Conservation (phyloP, 192 early-diverging fungal genomes). For the Piromyces finnis region DNA sequence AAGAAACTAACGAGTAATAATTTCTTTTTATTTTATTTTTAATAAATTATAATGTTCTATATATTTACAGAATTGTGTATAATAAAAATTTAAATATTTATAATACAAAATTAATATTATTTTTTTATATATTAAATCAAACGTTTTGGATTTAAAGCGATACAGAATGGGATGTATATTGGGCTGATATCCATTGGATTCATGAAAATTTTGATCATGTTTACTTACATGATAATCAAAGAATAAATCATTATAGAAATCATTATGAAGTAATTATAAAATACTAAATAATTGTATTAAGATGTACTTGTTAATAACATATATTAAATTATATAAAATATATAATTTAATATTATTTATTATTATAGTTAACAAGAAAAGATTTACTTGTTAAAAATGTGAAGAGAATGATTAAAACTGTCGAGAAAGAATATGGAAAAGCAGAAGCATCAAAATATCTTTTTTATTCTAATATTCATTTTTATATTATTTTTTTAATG, state of each 20-base stretch:
- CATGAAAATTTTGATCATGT: conserved; percentile 47
- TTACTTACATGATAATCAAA: conserved; percentile 32
- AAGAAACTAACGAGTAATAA: conserved; percentile 24
- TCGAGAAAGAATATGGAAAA: conserved; percentile 37
- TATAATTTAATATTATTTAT: too few species aligned
- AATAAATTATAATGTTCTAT: not conserved
- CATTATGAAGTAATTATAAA: conserved; percentile 29
- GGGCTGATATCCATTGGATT: conserved; percentile 49
- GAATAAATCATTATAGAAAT: conserved; percentile 45
- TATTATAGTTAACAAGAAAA: conserved; percentile 32
- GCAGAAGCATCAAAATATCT: conserved; percentile 19
- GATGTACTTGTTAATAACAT: too few species aligned
- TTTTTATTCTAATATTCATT: not conserved
- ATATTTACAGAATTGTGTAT: too few species aligned
- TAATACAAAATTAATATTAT: too few species aligned
- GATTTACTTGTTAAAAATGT: conserved; percentile 48
- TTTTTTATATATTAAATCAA: too few species aligned
- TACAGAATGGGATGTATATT: conserved; percentile 42
- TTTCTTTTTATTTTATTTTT: not conserved
- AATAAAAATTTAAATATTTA: not conserved
- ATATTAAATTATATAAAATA: too few species aligned
- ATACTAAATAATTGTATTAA: too few species aligned
- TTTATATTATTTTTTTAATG: too few species aligned
- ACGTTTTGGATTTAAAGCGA: conserved; percentile 7
- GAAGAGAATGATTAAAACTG: conserved; percentile 44